Evolutionary conservation across 768 basidiomycete genomes (phyloP), one percentile per base, ranked within the genome.

Genomic region (Tremella fuciformis): DNA sequence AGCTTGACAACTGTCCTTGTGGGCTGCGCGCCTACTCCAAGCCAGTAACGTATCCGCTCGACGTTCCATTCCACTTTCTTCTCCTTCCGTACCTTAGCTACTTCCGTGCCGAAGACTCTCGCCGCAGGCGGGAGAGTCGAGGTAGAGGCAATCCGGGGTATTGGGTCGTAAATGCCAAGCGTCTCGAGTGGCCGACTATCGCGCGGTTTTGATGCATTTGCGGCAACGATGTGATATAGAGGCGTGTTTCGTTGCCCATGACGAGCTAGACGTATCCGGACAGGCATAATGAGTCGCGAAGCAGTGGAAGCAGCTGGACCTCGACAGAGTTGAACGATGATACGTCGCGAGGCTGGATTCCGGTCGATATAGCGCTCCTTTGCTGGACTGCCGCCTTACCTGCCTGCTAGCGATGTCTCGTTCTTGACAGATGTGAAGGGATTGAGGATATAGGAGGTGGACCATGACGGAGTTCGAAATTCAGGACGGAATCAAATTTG

Each of bases 51-150:
- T 75, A 98, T 89, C 73, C 94, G 84, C 67, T 89, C 86, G 22
- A 87, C 86, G 76, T 91, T 91, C 92, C 93, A 97, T 66, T 86
- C 83, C 56, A 97, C 81, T 34, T 83, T 85, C 78, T 92, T 94
- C 61, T 77, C 71, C 42, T 66, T 73, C 49, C 57, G 57, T 2
- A 60, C 44, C 38, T 55, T 21, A 79, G 76, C 58, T 80, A 76
- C 38, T 80, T 82, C 16, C 13, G 22, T 26, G 73, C 80, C 50
- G 76, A 76, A 66, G 21, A 75, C 63, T 56, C 61, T 47, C 84
- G 77, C 62, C 82, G 64, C 55, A 3, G 57, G 50, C 8, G 60
- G 63, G 8, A 66, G 54, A 18, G 40, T 58, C 9, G 46, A 34
- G 0, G 56, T 38, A 13, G 56, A 53, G 19, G 61, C 53, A 13